These are phyloP conservation scores for Aphanomyces euteiches DNA, from an alignment of 352 stramenopile genomes.

Conservation along the genomic window DNA sequence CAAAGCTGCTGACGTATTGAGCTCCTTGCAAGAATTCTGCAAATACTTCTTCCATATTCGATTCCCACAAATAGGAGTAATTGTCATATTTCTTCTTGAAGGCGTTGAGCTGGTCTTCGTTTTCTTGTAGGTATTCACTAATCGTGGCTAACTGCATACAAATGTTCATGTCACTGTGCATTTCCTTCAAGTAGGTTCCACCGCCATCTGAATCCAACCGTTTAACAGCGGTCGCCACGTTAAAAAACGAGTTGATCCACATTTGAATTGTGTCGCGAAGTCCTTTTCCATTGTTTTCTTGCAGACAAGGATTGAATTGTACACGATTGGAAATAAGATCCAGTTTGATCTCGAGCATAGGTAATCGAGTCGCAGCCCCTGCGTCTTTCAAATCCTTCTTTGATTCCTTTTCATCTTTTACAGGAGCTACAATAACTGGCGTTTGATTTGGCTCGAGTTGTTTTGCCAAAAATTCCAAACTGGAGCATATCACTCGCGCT, in stretches of 20 bases:
- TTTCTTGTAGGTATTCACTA: conserved; percentile 89
- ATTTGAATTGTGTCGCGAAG: conserved; percentile 93
- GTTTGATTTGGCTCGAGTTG: conserved; percentile 90
- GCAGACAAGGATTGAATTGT: conserved; percentile 85
- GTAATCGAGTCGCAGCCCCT: conserved; percentile 49
- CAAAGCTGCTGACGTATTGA: conserved; percentile 60
- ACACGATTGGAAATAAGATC: conserved; percentile 88
- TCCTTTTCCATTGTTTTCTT: conserved; percentile 90
- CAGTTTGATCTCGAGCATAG: conserved; percentile 97
- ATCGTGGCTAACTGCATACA: conserved; percentile 93
- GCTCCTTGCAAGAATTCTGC: conserved; percentile 86
- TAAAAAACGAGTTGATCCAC: conserved; percentile 96
- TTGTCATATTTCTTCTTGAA: conserved; percentile 95
- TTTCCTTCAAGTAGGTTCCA: conserved; percentile 96
- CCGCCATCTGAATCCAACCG: conserved; percentile 91
- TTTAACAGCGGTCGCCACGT: conserved; percentile 95
- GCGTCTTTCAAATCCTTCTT: conserved; percentile 42
- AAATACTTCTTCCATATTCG: conserved; percentile 91
- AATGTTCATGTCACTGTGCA: conserved; percentile 94
- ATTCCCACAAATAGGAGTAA: conserved; percentile 95
- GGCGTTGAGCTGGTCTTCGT: conserved; percentile 88
- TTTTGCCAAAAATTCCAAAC: conserved; percentile 90
- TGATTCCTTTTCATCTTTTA: conserved; percentile 38
- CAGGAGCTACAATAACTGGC: conserved; percentile 38
- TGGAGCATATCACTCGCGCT: conserved; percentile 79